Base-by-base conservation (phyloP, 371 early-diverging fungal genomes). In the Actinomortierella ambigua region DNA sequence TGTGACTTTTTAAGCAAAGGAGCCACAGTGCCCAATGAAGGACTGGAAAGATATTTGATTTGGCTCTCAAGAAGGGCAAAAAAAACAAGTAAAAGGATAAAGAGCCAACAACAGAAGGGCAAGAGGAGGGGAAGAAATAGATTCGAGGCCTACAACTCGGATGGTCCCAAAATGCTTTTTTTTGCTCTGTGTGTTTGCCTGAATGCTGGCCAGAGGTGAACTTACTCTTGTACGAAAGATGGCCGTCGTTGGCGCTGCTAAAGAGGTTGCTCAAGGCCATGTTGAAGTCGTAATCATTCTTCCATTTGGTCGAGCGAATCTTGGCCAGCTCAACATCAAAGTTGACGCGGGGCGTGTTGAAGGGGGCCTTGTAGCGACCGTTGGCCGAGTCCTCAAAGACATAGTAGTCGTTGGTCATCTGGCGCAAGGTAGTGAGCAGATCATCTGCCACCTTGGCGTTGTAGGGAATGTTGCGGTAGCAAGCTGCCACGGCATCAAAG, bases 221-320 rank as follows among this genome's bases (percentile, higher is more conserved):
- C 64, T 61, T 63, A 69, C 70, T 69, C 17, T 39, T 43, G 48
- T 61, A 76, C 23, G 50, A 53, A 29, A 66, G 41, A 28, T 76
- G 76, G 5, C 70, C 76, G 51, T 76, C 76, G 18, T 76, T 69
- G 24, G 50, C 63, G 2, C 59, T 62, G 18, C 50, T 54, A 26
- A 61, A 55, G 18, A 76, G 24, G 51, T 61, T 55, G 18, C 62
- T 57, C 59, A 76, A 41, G 5, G 65, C 76, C 67, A 62, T 55
- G n/a, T 62, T 46, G 50, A 76, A 76, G 43, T 69, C 65, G 49
- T 62, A 76, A 42, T 76, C 76, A 27, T 39, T 65, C 60, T 59
- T 61, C 51, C 55, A 76, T 60, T 69, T 69, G 17, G 58, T 69
- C 11, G 47, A 40, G 5, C 60, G 59, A n/a, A 76, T 69, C 44